Conservation (phyloP, 495 filamentous ascomycete species). For the Penicillium canariense region DNA sequence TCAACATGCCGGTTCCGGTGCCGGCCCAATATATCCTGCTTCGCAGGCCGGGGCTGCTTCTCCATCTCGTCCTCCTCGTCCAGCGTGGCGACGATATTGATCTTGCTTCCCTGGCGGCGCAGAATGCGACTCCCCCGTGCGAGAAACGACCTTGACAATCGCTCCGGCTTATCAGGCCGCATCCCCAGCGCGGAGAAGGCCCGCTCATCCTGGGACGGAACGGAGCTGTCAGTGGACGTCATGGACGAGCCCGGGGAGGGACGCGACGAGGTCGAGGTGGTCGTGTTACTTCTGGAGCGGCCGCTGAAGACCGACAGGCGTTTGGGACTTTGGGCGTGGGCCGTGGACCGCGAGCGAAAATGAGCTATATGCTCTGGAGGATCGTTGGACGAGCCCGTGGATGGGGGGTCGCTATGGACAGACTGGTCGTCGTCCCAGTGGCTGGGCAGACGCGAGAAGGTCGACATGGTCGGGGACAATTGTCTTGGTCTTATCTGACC, state of each 20-base stretch:
- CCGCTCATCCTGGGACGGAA: conserved; percentile 32
- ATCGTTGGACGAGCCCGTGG: conserved; percentile 39
- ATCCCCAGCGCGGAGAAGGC: conserved; percentile 28
- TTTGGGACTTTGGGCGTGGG: conserved; percentile 41
- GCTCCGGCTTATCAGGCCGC: conserved; percentile 38
- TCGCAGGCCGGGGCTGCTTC: conserved; percentile 37
- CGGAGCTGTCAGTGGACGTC: conserved; percentile 34
- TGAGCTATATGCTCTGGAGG: conserved; percentile 39
- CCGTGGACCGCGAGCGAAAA: conserved; percentile 43
- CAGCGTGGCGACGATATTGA: conserved; percentile 47
- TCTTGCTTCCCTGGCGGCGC: conserved; percentile 51
- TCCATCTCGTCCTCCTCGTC: conserved; percentile 46
- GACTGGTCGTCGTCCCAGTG: conserved; percentile 27
- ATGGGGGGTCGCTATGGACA: conserved; percentile 34
- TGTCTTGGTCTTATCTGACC: neutral
- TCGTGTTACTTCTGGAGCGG: conserved; percentile 47
- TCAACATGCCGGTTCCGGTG: conserved; percentile 29
- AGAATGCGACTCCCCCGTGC: conserved; percentile 52
- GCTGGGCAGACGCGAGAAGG: conserved; percentile 3
- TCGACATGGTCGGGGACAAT: neutral
- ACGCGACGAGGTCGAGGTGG: conserved; percentile 39
- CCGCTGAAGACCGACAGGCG: conserved; percentile 43
- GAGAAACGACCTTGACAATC: conserved; percentile 43
- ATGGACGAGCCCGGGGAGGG: conserved; percentile 42
- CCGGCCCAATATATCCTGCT: conserved; percentile 34